A percentile compares a stretch with the other conserved stretches of the same genome.
Evolutionary conservation across 257 asterid species (phyloP).

Genomic region (Solanum piurae): DNA sequence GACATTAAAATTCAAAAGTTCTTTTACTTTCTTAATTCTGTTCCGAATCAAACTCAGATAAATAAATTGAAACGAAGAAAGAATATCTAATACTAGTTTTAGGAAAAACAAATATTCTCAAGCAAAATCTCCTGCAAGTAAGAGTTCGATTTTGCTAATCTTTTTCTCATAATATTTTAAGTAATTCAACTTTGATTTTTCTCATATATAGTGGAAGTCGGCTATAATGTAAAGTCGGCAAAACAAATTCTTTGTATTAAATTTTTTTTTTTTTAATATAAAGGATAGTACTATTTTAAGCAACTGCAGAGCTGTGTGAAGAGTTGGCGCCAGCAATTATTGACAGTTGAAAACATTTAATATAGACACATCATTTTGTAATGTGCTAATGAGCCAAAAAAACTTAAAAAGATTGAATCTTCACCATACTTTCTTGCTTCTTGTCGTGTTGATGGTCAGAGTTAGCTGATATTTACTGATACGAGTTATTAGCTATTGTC

Average conservation of each 20-base stretch:
- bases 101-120: background rate
- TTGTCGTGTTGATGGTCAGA: background rate
- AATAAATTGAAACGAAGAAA: too few species aligned
- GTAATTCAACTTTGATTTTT: background rate
- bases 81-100: background rate
- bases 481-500: background rate
- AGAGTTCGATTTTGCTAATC: background rate
- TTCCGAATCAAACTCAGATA: background rate
- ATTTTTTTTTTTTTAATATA: background rate
- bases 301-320: background rate
- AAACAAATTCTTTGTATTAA: background rate
- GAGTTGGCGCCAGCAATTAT: slow-evolving; percentile 2
- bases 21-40: too few species aligned
- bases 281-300: background rate
- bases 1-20: too few species aligned
- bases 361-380: background rate
- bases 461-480: background rate
- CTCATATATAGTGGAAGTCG: background rate
- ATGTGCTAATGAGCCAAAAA: background rate
- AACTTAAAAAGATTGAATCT: background rate
- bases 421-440: background rate
- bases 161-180: background rate
- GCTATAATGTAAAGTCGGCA: background rate
- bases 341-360: background rate
- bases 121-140: background rate